Percentiles rank a stretch among this genome's conserved stretches.
Evolutionary conservation across 495 filamentous ascomycete genomes (phyloP).

Genomic region (Penicillium verhagenii): DNA sequence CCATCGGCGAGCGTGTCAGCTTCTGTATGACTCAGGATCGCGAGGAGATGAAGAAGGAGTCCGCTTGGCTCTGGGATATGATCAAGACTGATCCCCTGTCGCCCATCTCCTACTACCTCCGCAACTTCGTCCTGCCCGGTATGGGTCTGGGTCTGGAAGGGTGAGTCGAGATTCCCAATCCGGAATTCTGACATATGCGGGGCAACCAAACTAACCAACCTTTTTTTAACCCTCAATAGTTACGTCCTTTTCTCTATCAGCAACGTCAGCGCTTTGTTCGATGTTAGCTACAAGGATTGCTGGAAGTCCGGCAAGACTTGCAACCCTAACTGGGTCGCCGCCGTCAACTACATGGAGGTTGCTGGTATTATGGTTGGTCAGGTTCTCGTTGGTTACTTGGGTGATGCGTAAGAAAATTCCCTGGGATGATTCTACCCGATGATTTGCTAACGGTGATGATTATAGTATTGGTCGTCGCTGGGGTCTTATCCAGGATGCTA

Average conservation of each 20-base stretch:
- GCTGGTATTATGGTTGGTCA: conserved; percentile 85
- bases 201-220: not conserved
- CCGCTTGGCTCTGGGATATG: conserved; percentile 63
- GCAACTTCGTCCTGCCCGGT: conserved; percentile 81
- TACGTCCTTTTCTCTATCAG: conserved; percentile 93
- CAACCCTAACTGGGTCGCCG: conserved; percentile 67
- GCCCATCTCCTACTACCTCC: conserved; percentile 75
- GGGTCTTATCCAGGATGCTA: conserved; percentile 86
- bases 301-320: conserved; percentile 66
- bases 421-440: not conserved
- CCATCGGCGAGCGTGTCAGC: conserved; percentile 55
- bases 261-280: conserved; percentile 73
- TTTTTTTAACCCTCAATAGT: conserved; percentile 5
- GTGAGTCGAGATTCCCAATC: conserved; percentile 6
- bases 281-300: conserved; percentile 65
- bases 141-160: conserved; percentile 86
- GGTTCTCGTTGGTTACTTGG: conserved; percentile 65
- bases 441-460: not conserved
- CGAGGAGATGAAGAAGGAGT: conserved; percentile 61
- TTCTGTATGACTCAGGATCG: conserved; percentile 69
- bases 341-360: conserved; percentile 81
- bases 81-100: conserved; percentile 74
- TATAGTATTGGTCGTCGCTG: conserved; percentile 75
- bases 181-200: not conserved
- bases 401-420: conserved; percentile 44